Base-by-base conservation (phyloP, 495 filamentous ascomycete genomes). In the Tetracladium setigerum region DNA sequence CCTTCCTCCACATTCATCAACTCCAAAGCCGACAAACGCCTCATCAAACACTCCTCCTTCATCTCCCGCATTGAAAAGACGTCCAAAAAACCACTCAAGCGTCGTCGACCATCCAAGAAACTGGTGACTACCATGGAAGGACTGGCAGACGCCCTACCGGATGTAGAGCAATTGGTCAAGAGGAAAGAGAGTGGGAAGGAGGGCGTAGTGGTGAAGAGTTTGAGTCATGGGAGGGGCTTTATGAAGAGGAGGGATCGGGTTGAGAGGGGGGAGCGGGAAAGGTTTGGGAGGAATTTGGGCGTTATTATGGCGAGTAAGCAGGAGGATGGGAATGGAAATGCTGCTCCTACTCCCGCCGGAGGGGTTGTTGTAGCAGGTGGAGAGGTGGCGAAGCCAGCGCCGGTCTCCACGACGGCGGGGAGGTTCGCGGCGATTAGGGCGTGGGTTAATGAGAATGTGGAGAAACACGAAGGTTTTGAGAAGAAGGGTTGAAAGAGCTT, bases 261-360 rank as follows among this genome's bases (percentile, higher is more conserved):
- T 22, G 84, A 94, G 42, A 77, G 68, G 63, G 63, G 71, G 53
- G 91, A 97, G 73, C 79, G 83, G 60, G 80, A 87, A 63, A 71
- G 90, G 48, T 95, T 95, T 59, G 80, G 76, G 47, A 75, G 70
- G 65, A 95, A 89, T 63, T 67, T 97, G 72, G 89, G 84, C 33
- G 37, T 38, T 27, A 33, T 55, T 19, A 33, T 38, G n/a, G 36
- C 16, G 12, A 35, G 47, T n/a, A 12, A 32, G 11, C 38, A 47
- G 11, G 58, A 53, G 1, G 13, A 13, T 11, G 38, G 15, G 30
- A 24, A 9, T 27, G 6, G 7, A 27, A n/a, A 58, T 38, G 56
- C 60, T 34, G 12, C 8, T n/a, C n/a, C n/a, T n/a, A n/a, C n/a
- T n/a, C n/a, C n/a, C 38, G 37, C 17, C 18, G 31, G 14, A 37